Evolutionary conservation across 352 stramenopile species (phyloP).

Genomic region (Phytophthora aleatoria): DNA sequence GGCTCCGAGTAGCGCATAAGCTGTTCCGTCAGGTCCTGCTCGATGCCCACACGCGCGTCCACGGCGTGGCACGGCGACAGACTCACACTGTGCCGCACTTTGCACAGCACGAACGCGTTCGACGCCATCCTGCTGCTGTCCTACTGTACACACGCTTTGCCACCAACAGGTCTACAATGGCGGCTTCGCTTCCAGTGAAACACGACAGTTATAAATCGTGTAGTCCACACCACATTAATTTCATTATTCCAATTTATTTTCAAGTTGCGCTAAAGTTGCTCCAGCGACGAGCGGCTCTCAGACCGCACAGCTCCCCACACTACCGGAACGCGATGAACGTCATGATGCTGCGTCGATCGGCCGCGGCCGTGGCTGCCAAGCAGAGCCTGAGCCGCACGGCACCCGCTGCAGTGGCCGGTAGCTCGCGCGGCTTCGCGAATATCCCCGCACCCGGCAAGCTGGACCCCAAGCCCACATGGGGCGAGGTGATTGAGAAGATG

Average conservation of each 20-base stretch:
- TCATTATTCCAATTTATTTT: not conserved
- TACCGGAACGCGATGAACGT: slow-evolving; percentile 48
- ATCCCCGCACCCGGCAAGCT: slow-evolving; percentile 28
- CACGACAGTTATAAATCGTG: slow-evolving; percentile 1
- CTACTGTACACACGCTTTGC: slow-evolving; percentile 1
- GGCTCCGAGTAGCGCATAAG: slow-evolving; percentile 85
- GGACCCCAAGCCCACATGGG: slow-evolving; percentile 66
- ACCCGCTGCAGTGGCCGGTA: slow-evolving; percentile 11
- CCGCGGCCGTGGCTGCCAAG: slow-evolving; percentile 39
- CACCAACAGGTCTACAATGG: slow-evolving; percentile 24
- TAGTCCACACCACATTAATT: not conserved
- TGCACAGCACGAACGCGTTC: slow-evolving; percentile 64
- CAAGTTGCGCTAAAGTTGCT: slow-evolving; percentile 7
- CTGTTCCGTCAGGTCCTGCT: slow-evolving; percentile 73
- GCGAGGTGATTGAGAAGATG: slow-evolving; percentile 81
- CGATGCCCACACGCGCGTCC: slow-evolving; percentile 69
- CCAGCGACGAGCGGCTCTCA: slow-evolving; percentile 16
- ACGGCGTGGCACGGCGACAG: slow-evolving; percentile 74
- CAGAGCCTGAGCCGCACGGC: slow-evolving; percentile 29
- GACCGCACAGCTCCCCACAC: slow-evolving; percentile 22
- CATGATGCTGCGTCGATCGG: slow-evolving; percentile 67
- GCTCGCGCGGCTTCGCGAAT: slow-evolving; percentile 41
- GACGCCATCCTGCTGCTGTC: slow-evolving; percentile 24
- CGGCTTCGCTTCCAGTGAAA: slow-evolving; percentile 39
- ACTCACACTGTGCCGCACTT: slow-evolving; percentile 73